Conservation (phyloP, 495 filamentous ascomycete species). For the Beverwykella pulmonaria region DNA sequence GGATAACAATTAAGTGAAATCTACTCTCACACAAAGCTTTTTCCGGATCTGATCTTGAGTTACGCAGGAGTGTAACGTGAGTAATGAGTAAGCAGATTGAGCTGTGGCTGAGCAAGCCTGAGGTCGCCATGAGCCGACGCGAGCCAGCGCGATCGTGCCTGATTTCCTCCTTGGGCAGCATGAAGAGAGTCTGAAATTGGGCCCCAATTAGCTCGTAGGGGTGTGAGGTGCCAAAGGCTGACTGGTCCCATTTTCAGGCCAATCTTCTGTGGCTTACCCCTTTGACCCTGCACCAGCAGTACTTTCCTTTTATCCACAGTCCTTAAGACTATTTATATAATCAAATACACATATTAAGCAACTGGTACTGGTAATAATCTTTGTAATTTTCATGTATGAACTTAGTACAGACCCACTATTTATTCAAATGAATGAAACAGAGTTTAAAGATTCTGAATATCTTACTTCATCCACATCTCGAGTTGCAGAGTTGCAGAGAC, state of each 20-base stretch:
- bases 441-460: not conserved
- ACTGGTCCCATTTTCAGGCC: not conserved
- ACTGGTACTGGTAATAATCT: not conserved
- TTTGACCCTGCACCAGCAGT: not conserved
- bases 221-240: not conserved
- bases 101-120: too few relatives aligned
- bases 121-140: too few relatives aligned
- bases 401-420: not conserved
- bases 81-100: not conserved
- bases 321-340: not conserved
- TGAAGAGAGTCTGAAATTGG: too few relatives aligned
- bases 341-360: not conserved
- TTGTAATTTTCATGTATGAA: not conserved
- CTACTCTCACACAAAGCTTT: too few relatives aligned
- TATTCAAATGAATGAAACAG: not conserved
- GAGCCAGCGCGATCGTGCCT: too few relatives aligned
- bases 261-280: not conserved
- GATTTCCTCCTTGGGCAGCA: too few relatives aligned
- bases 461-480: not conserved
- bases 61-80: not conserved
- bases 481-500: not conserved
- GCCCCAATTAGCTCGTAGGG: too few relatives aligned
- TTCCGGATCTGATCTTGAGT: constrained; percentile 2
- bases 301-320: not conserved
- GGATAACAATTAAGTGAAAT: too few relatives aligned